Base-by-base conservation (phyloP, 225 moss, liverwort and hornwort species). In the Climacium dendroides region DNA sequence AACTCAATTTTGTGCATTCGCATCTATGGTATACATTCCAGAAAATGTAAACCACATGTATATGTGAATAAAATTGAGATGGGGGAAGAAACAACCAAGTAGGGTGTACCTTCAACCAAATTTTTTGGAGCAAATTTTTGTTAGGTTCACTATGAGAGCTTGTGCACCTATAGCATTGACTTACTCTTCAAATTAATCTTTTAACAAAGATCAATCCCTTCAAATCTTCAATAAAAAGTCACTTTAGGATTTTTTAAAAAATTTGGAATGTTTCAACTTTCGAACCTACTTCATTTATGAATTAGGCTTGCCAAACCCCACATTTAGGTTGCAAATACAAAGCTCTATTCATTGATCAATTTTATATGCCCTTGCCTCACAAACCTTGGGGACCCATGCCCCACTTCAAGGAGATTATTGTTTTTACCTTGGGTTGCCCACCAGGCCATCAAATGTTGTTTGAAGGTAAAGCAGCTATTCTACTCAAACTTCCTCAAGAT, bases 291-390 rank as follows among this genome's bases (percentile, higher is more conserved):
- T 22, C 22, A 37, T 12, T 67, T 12, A 22, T 22, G 6, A 37
- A 37, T 4, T 22, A 37, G 7, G 22, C 22, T 67, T 67, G 22
- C 3, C 28, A 9, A 72, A 3, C 28, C 16, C 6, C 0, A 1
- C 28, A 45, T 45, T 45, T 28, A 7, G 13, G 7, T 0, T 67
- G 5, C 41, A 29, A 43, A 28, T 9, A 43, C 16, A 71, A 71
- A 71, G 5, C 5, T 15, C 2, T 71, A 2, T 45, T 71, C 28
- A 71, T 69, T 39, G 24, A 69, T 70, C 5, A 70, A 41, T 15
- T 72, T 17, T 10, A 10, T 29, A 28, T 28, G 6, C 28, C 6
- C 0, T 29, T 0, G 10, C 28, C 3, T 28, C 6, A 45, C 0
- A 45, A 45, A 72, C 28, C 14, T 28, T 45, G 3, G 10, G 2